phyloP scores from a whole-genome alignment of 2,329 filamentous ascomycete species.

The Onygenales sp. region DNA sequence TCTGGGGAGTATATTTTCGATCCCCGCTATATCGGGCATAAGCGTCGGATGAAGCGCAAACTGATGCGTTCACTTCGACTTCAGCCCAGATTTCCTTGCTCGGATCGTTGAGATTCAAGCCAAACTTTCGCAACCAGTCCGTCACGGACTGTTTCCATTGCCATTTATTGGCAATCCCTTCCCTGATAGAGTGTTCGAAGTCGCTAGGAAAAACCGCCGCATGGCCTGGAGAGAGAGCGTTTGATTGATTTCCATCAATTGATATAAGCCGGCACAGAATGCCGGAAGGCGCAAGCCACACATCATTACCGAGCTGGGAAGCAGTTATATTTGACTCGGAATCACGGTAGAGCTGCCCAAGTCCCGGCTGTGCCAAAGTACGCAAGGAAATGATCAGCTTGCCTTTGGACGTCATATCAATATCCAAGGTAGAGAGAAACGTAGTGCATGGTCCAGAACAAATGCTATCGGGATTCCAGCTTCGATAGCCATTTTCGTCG shows the following conservation, averaged over 20 bases:
- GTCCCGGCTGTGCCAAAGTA: constrained; percentile 26
- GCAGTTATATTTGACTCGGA: constrained; percentile 14
- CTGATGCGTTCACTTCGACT: constrained; percentile 23
- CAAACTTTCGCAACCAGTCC: constrained; percentile 29
- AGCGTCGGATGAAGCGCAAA: not conserved
- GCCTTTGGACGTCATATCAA: constrained; percentile 27
- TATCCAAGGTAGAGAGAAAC: constrained; percentile 24
- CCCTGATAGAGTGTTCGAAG: not conserved
- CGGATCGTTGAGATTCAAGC: constrained; percentile 20
- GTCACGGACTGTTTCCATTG: constrained; percentile 29
- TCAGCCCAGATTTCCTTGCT: constrained; percentile 31
- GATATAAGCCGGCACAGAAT: constrained; percentile 10
- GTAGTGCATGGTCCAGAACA: constrained; percentile 1
- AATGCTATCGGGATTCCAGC: constrained; percentile 16
- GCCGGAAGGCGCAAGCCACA: constrained; percentile 33
- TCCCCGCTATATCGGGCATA: constrained; percentile 13
- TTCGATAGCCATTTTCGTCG: constrained; percentile 22
- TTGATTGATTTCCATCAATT: constrained; percentile 12
- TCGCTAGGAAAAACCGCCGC: not conserved
- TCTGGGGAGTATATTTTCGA: constrained; percentile 20
- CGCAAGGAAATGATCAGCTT: constrained; percentile 28
- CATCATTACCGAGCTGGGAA: constrained; percentile 15
- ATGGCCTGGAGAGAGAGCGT: constrained; percentile 14
- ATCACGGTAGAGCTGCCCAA: constrained; percentile 21
- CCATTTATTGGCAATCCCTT: constrained; percentile 12